Conservation (phyloP, 352 stramenopile genomes). For the Aphanomyces invadans region DNA sequence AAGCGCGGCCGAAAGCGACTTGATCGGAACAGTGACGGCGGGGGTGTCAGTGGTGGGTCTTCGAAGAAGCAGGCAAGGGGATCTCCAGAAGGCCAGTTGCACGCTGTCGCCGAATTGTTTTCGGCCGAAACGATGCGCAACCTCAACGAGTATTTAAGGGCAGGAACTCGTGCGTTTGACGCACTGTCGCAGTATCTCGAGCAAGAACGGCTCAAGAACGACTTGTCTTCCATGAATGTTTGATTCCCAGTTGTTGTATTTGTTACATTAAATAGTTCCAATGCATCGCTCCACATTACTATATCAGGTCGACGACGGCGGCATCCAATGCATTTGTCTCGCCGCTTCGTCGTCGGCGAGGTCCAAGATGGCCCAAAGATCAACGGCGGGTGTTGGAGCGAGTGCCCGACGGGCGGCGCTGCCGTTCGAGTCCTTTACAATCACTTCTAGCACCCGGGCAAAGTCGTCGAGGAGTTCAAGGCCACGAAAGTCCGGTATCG, state of each 20-base stretch:
- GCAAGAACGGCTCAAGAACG: conserved; percentile 11
- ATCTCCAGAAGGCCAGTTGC: background rate
- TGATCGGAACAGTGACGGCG: background rate
- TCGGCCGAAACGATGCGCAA: conserved; percentile 4
- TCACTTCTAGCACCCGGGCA: background rate
- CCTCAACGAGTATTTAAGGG: conserved; percentile 12
- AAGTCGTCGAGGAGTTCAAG: background rate
- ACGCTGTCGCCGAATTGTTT: background rate
- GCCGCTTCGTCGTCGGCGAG: background rate
- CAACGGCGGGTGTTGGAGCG: too few species aligned
- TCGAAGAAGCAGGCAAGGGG: conserved; percentile 9
- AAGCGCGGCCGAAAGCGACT: background rate
- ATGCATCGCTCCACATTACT: too few species aligned
- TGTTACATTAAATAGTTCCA: conserved; percentile 13
- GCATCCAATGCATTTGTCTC: conserved; percentile 12
- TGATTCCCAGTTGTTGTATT: background rate
- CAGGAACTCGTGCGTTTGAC: background rate
- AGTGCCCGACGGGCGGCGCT: background rate
- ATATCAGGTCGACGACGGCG: background rate
- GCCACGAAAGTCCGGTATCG: background rate
- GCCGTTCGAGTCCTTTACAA: background rate
- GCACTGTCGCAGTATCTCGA: conserved; percentile 9
- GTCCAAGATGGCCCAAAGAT: conserved; percentile 8
- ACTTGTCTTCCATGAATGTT: background rate
- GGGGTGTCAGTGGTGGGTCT: background rate